These are phyloP conservation scores for Trichopus zeylanicus DNA, from an alignment of 116 monocot species.

Conservation along the genomic window DNA sequence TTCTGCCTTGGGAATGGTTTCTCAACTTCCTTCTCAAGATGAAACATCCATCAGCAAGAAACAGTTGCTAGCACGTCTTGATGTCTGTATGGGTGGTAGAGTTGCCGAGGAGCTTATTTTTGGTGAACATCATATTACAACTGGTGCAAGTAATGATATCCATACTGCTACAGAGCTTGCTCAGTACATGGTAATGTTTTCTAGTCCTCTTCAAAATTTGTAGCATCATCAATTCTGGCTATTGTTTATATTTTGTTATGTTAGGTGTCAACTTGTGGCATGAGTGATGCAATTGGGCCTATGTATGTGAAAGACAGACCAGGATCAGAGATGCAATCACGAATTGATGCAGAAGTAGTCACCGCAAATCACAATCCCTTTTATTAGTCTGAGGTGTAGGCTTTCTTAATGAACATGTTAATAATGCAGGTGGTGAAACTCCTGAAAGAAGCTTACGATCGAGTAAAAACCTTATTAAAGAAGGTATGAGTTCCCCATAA, in stretches of 20 bases:
- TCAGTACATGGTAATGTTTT: constrained; percentile 72
- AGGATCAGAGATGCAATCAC: constrained; percentile 91
- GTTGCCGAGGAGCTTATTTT: constrained; percentile 98
- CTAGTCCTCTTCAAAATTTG: background rate
- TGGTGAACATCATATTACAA: constrained; percentile 76
- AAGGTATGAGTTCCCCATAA: constrained; percentile 59
- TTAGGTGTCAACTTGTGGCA: constrained; percentile 95
- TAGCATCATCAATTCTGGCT: background rate
- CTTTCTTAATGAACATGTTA: constrained; percentile 7
- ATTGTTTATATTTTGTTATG: background rate
- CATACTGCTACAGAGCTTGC: constrained; percentile 91
- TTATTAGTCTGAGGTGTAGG: background rate
- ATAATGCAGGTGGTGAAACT: constrained; percentile 78
- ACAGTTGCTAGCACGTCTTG: constrained; percentile 86
- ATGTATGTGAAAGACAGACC: constrained; percentile 80
- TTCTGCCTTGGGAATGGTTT: constrained; percentile 91
- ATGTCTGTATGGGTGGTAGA: constrained; percentile 99
- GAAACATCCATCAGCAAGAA: constrained; percentile 92
- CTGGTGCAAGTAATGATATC: constrained; percentile 90
- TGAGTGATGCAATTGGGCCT: constrained; percentile 92
- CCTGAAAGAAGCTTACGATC: constrained; percentile 87
- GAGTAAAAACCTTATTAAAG: constrained; percentile 69
- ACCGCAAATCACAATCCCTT: background rate
- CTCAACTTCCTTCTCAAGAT: constrained; percentile 87
- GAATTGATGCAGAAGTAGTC: constrained; percentile 93